Conservation (phyloP, 2,329 filamentous ascomycete genomes). For the Aspergillus pseudoviridinutans region DNA sequence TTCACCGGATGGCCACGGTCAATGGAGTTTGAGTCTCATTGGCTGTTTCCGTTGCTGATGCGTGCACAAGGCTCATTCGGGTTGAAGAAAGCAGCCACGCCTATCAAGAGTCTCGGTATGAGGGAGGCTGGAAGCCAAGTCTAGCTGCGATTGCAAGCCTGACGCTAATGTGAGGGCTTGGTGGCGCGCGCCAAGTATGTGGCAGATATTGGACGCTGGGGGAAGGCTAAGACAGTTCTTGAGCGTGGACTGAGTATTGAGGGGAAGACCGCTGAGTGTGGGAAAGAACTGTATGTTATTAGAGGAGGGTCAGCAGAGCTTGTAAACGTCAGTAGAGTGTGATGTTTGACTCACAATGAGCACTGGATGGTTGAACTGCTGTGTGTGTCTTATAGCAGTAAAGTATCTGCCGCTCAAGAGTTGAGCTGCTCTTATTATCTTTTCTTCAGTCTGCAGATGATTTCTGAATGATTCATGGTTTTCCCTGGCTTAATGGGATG, state of each 20-base stretch:
- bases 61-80: too few relatives aligned
- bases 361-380: not conserved
- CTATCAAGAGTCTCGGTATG: too few relatives aligned
- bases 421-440: not conserved
- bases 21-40: too few relatives aligned
- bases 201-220: conserved; percentile 81
- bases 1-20: too few relatives aligned
- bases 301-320: conserved; percentile 59
- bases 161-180: conserved; percentile 89
- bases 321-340: conserved; percentile 40
- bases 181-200: conserved; percentile 82
- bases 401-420: not conserved
- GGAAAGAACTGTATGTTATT: conserved; percentile 57
- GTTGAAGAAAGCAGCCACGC: too few relatives aligned
- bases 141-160: conserved; percentile 81
- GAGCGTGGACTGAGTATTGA: conserved; percentile 76
- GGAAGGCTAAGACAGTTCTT: conserved; percentile 79
- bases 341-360: not conserved
- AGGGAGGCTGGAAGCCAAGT: conserved; percentile 63
- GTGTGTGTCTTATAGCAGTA: not conserved
- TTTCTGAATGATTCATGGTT: not conserved
- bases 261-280: conserved; percentile 51
- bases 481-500: not conserved
- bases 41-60: too few relatives aligned
- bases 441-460: not conserved